Percentiles rank a stretch among this genome's conserved stretches.
These are phyloP conservation scores for Ascochyta fabae DNA, from an alignment of 2,329 filamentous ascomycete genomes.

Conservation along the genomic window DNA sequence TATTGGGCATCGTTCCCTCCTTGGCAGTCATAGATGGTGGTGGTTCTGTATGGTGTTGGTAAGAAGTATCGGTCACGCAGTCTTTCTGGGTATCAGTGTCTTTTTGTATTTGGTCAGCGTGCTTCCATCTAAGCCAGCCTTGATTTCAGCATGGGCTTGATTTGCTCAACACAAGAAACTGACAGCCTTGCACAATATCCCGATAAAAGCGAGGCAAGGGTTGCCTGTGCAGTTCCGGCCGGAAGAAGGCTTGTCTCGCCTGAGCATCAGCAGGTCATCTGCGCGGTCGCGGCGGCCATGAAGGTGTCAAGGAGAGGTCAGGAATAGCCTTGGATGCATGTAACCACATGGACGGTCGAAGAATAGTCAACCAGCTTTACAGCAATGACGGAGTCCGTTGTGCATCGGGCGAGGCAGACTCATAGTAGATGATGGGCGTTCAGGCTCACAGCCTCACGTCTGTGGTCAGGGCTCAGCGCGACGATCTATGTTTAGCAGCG, in stretches of 20 bases:
- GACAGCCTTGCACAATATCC: not conserved
- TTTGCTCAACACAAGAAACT: not conserved
- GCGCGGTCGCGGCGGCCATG: not conserved
- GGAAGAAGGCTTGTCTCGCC: not conserved
- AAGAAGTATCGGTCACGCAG: not conserved
- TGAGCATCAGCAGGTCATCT: not conserved
- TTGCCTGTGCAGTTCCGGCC: not conserved
- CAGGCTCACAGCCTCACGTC: constrained; percentile 3
- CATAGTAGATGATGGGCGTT: not conserved
- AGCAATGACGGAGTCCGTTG: not conserved
- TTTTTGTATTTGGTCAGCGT: not conserved
- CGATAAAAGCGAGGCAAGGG: not conserved
- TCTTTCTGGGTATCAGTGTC: not conserved
- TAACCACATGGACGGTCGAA: not conserved
- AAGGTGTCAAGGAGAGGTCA: not conserved
- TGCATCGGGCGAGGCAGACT: constrained; percentile 16
- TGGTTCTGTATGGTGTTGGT: too few species aligned
- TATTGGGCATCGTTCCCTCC: not conserved
- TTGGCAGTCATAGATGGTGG: too few species aligned
- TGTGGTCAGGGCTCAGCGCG: not conserved
- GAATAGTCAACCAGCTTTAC: not conserved
- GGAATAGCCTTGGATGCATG: not conserved
- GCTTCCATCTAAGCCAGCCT: not conserved
- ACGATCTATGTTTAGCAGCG: constrained; percentile 18
- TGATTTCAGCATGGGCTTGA: not conserved